Base-by-base conservation (phyloP, 495 filamentous ascomycete genomes). In the Aspergillus sclerotioniger region DNA sequence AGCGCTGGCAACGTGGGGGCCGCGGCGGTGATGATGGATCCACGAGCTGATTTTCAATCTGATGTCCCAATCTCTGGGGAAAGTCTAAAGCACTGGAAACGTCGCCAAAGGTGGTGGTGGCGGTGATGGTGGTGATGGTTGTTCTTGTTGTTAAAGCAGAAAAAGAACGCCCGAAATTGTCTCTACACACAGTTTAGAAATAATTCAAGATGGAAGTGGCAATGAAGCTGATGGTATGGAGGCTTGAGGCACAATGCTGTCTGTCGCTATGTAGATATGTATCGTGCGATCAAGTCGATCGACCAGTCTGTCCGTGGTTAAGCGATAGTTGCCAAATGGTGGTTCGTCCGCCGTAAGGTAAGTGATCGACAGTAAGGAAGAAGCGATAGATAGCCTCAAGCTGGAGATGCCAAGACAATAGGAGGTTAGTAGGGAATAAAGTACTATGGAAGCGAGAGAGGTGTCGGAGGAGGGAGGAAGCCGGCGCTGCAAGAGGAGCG, bases 351-450 rank as follows among this genome's bases (percentile, higher is more conserved):
- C 25, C 25, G 25, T 3, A 25, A 25, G 2, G 25, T 5, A 25
- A 44, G 49, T 31, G 58, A 61, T 57, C 59, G 54, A 61, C 59
- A 45, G 59, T 51, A 57, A 21, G 54, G 15, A 58, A 39, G 57
- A 25, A 44, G 37, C 37, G 37, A 43, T 54, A 35, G 17, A 50
- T 25, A 50, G 10, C 25, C 25, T 25, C 25, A 25, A 25, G 25
- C 25, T 25, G 2, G 25, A 25, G 25, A 25, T 25, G 25, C 25
- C 25, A 25, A 25, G 25, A 25, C 25, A 25, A 5, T 25, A 25
- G 25, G 25, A 25, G 25, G 25, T 2, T 5, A 25, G 25, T 25
- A 25, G 25, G 25, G 25, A 25, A 25, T 25, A 25, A 25, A 25
- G 25, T 25, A 25, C 25, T 25, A 25, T 25, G 25, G 25, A 25